A percentile compares a stretch with the other conserved stretches of the same genome.
Conservation (phyloP, 257 asterid genomes). For the Lavandula angustifolia region DNA sequence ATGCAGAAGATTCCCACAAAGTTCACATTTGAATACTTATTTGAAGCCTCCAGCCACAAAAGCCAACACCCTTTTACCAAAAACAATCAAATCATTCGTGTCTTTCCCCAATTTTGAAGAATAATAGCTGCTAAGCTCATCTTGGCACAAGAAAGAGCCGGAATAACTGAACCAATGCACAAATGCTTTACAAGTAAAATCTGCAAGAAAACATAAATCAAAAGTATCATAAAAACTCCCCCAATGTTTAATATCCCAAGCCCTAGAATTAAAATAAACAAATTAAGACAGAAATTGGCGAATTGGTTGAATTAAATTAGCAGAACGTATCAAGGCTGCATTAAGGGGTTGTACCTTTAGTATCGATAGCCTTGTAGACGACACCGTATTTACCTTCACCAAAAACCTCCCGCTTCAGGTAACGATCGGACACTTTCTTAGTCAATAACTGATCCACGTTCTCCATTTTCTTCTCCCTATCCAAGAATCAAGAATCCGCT, state of each 20-base stretch:
- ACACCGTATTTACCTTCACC: conserved; percentile 96
- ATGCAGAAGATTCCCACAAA: conserved; percentile 7
- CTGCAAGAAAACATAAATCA: too few relatives aligned
- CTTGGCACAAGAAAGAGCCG: too few relatives aligned
- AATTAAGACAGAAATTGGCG: neutral
- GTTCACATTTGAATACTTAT: neutral
- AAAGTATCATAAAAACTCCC: too few relatives aligned
- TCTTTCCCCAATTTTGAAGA: too few relatives aligned
- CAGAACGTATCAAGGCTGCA: conserved; percentile 1
- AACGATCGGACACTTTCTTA: conserved; percentile 86
- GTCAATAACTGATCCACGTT: conserved; percentile 46
- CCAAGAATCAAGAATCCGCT: conserved; percentile 14
- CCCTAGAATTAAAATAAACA: conserved; percentile 18
- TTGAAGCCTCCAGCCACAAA: too few relatives aligned
- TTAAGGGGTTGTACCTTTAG: conserved; percentile 56
- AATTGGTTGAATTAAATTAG: neutral
- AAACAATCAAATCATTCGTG: too few relatives aligned
- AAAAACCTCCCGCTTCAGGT: conserved; percentile 72
- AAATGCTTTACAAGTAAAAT: too few relatives aligned
- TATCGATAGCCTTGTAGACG: conserved; percentile 87
- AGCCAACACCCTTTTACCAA: too few relatives aligned
- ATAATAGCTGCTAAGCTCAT: too few relatives aligned
- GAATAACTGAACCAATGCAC: too few relatives aligned
- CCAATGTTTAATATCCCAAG: neutral
- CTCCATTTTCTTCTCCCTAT: conserved; percentile 32